Conservation (phyloP, 352 stramenopile genomes). For the Phytophthora sojae region DNA sequence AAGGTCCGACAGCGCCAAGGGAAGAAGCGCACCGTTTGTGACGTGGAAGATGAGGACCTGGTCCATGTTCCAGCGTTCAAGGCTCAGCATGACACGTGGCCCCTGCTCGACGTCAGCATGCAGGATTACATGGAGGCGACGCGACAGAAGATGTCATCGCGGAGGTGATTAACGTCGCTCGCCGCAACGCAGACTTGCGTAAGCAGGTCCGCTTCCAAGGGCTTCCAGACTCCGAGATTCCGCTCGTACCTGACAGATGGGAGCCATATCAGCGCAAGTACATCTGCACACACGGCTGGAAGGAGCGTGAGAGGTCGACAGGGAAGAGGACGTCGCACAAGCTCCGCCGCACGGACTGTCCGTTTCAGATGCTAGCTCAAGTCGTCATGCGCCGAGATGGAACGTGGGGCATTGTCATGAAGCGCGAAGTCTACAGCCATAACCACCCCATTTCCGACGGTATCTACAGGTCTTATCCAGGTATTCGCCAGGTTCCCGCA, state of each 20-base stretch:
- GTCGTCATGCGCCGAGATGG: no score
- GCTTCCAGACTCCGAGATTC: not conserved
- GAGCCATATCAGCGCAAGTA: conserved; percentile 12
- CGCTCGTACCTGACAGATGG: not conserved
- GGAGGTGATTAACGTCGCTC: conserved; percentile 1
- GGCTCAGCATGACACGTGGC: not conserved
- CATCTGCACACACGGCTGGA: conserved; percentile 15
- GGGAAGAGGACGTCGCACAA: no score
- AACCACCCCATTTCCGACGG: not conserved
- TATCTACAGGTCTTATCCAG: conserved; percentile 21
- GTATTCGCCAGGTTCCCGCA: conserved; percentile 24
- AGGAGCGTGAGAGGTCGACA: conserved; percentile 3
- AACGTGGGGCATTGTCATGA: no score
- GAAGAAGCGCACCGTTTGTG: not conserved
- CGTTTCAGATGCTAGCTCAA: no score
- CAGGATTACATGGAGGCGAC: not conserved
- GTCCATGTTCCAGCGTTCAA: not conserved
- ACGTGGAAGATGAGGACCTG: not conserved
- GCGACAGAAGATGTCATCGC: conserved; percentile 4
- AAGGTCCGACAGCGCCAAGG: not conserved
- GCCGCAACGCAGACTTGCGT: conserved; percentile 4
- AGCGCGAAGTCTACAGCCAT: no score
- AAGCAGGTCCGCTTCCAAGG: not conserved
- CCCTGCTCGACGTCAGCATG: not conserved
- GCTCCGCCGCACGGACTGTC: no score